Percentiles rank a stretch among this genome's conserved stretches.
phyloP scores from a whole-genome alignment of 768 basidiomycete genomes.

The Termitomyces sp. region DNA sequence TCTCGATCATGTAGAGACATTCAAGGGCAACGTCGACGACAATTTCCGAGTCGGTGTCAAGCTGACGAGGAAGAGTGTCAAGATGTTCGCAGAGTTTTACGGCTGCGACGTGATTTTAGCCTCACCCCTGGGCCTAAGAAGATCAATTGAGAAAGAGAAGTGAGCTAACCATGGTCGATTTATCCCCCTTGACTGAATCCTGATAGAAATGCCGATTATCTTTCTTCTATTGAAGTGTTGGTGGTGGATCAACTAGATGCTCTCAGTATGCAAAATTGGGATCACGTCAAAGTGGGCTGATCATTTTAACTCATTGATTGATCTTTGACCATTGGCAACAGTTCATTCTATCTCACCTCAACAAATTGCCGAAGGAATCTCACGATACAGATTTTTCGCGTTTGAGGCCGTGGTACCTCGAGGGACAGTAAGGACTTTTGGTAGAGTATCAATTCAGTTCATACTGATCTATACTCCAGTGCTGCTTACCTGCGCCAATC shows the following conservation, averaged over 20 bases:
- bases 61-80: slow-evolving; percentile 86
- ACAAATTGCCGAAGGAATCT: slow-evolving; percentile 87
- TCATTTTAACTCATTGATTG: background rate
- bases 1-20: slow-evolving; percentile 84
- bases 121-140: slow-evolving; percentile 85
- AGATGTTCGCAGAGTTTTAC: slow-evolving; percentile 89
- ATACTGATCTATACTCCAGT: slow-evolving; percentile 31
- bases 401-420: slow-evolving; percentile 97
- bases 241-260: slow-evolving; percentile 92
- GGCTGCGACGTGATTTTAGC: slow-evolving; percentile 88
- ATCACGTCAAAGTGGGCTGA: slow-evolving; percentile 78
- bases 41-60: slow-evolving; percentile 91
- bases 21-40: slow-evolving; percentile 96
- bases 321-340: slow-evolving; percentile 21
- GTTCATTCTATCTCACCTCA: slow-evolving; percentile 84
- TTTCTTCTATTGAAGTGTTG: slow-evolving; percentile 88
- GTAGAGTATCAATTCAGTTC: background rate
- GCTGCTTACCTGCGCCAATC: slow-evolving; percentile 86
- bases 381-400: slow-evolving; percentile 94
- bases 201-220: slow-evolving; percentile 75
- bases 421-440: slow-evolving; percentile 65
- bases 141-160: slow-evolving; percentile 94
- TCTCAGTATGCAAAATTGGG: slow-evolving; percentile 98
- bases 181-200: background rate
- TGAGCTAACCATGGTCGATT: slow-evolving; percentile 27